phyloP scores from a whole-genome alignment of 495 filamentous ascomycete species.

The Penicillium steckii region DNA sequence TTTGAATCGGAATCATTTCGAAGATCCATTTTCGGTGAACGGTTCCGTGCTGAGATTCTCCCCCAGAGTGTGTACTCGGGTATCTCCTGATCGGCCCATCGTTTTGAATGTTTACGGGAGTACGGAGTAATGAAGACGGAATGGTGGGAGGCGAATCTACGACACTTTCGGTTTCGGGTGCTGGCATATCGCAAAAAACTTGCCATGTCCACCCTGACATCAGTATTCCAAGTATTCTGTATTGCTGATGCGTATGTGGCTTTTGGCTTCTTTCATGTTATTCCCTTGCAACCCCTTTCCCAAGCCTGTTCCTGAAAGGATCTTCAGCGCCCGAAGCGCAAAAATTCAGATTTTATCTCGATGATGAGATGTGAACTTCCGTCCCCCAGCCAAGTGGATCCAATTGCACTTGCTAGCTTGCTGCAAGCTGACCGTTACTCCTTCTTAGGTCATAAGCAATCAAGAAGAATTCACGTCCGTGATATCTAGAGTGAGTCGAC shows the following conservation, averaged over 20 bases:
- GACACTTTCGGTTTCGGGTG: not conserved
- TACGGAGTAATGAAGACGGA: no score
- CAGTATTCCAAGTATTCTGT: no score
- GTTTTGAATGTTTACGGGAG: no score
- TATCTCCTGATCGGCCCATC: conserved; percentile 3
- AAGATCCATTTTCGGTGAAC: conserved; percentile 7
- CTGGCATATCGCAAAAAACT: not conserved
- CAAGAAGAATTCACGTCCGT: not conserved
- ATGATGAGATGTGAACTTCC: not conserved
- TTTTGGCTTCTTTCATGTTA: not conserved
- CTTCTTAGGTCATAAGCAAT: not conserved
- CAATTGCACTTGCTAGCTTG: not conserved
- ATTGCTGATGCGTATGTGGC: not conserved
- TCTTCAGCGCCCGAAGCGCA: not conserved
- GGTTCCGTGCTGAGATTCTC: not conserved
- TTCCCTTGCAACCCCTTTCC: not conserved
- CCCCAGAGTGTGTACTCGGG: no score
- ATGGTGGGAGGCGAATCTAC: not conserved
- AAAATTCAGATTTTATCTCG: not conserved
- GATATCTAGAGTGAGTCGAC: conserved; percentile 12
- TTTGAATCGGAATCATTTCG: conserved; percentile 1
- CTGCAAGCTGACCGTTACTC: conserved; percentile 10
- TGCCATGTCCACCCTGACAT: not conserved
- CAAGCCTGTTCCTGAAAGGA: not conserved
- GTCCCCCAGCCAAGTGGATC: not conserved